phyloP scores from a whole-genome alignment of 1,284 basidiomycete species.

The Ganoderma resinaceum region DNA sequence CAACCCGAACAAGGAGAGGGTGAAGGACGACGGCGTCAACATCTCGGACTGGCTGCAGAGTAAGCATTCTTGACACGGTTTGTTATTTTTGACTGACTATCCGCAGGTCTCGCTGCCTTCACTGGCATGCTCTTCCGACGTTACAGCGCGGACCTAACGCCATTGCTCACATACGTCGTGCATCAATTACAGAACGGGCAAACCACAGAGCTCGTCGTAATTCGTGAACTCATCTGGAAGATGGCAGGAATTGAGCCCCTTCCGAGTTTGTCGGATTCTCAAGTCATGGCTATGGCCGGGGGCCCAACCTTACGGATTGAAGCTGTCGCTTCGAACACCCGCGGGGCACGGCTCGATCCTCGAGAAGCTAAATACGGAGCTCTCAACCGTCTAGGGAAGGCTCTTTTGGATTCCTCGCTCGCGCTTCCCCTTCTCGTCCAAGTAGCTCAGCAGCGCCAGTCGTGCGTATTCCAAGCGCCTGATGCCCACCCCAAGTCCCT shows the following conservation, averaged over 20 bases:
- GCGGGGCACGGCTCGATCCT: conserved; percentile 75
- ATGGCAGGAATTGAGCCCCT: conserved; percentile 96
- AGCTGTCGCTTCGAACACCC: conserved; percentile 74
- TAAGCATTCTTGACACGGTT: conserved; percentile 48
- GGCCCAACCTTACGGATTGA: conserved; percentile 90
- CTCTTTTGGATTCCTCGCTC: conserved; percentile 74
- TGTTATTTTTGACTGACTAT: conserved; percentile 26
- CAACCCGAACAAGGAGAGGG: conserved; percentile 83
- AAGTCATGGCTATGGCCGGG: conserved; percentile 90
- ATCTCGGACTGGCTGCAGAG: conserved; percentile 94
- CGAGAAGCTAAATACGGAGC: conserved; percentile 65
- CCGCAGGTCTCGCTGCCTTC: conserved; percentile 86
- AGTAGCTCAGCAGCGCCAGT: conserved; percentile 87
- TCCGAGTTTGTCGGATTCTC: conserved; percentile 87
- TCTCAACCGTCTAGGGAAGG: conserved; percentile 72
- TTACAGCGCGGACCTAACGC: conserved; percentile 85
- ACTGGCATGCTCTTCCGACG: conserved; percentile 92
- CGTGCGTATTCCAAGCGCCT: conserved; percentile 74
- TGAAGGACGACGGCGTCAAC: conserved; percentile 94
- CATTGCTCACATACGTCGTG: conserved; percentile 89
- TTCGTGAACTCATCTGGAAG: conserved; percentile 92
- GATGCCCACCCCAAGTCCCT: conserved; percentile 85
- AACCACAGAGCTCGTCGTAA: conserved; percentile 89
- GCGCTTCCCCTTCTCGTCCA: conserved; percentile 88
- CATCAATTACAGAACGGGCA: conserved; percentile 89